Conservation (phyloP, 2,329 filamentous ascomycete species). For the Trichoderma semiorbis region DNA sequence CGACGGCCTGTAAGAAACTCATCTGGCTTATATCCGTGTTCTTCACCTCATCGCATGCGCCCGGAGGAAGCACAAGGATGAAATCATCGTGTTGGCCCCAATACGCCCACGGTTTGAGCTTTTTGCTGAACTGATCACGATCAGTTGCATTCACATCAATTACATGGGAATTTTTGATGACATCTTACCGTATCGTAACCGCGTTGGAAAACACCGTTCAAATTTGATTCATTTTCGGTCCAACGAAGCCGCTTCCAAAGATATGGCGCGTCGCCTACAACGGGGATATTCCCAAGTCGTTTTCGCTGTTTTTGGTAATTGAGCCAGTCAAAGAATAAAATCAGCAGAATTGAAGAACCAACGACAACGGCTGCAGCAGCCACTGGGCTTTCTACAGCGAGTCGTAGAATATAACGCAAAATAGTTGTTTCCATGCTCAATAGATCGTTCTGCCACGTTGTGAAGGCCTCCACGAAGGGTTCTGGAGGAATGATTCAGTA, state of each 20-base stretch:
- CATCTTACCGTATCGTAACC: constrained; percentile 5
- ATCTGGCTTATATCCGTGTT: background rate
- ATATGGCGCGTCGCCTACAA: constrained; percentile 16
- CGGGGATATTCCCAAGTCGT: background rate
- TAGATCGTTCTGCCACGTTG: background rate
- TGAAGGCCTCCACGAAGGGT: background rate
- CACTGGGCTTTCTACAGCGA: background rate
- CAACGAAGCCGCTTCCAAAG: constrained; percentile 12
- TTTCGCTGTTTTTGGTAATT: constrained; percentile 8
- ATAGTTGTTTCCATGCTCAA: background rate
- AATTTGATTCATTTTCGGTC: constrained; percentile 6
- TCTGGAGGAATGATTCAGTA: background rate
- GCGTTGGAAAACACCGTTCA: background rate
- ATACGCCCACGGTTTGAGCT: constrained; percentile 1
- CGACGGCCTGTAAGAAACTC: constrained; percentile 15
- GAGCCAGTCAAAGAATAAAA: background rate
- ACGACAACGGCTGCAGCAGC: background rate
- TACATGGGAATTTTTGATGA: background rate
- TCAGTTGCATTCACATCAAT: background rate
- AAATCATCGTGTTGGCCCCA: constrained; percentile 16
- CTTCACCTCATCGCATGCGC: constrained; percentile 9
- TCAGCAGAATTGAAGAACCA: background rate
- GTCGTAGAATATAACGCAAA: background rate
- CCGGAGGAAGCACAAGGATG: constrained; percentile 11
- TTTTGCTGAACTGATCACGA: constrained; percentile 9